Base-by-base conservation (phyloP, 805 yeast genomes). In the Ogataea kodamae region DNA sequence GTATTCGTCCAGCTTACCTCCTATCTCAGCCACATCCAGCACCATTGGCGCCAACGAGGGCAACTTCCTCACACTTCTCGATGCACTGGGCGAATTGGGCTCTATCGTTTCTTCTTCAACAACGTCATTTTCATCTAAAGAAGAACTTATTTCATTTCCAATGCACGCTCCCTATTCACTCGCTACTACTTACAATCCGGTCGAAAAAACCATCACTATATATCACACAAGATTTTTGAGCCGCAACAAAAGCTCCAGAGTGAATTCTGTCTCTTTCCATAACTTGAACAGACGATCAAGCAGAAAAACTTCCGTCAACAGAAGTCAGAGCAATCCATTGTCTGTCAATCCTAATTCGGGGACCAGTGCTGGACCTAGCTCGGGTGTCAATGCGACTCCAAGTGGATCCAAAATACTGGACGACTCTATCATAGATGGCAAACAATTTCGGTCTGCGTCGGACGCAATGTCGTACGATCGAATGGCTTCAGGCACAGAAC, bases 81-180 rank as follows among this genome's bases (percentile, higher is more conserved):
- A 85, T 52, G 90, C 95, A 1, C 61, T 81, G 40, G 73, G 76
- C 2, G 92, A 85, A 4, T 68, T 84, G 37, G 87, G 95, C 2
- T 62, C 76, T 4, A 72, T 87, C 4, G 76, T 78, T 1, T 77
- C 90, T 0, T 76, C 87, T 0, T 76, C 88, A 2, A 78, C 82
- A 0, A 72, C 86, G 0, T 72, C 76, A 3, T 72, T 84, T 18
- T 68, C 83, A 0, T 55, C 73, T 2, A 61, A 64, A 29, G 92
- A 83, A 49, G 70, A 67, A 33, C 52, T 83, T 18, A 50, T 80
- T 16, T 57, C 65, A 22, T 80, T 78, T 48, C 88, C 87, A 0
- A 37, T 44, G 5, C 36, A 51, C 3, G 56, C 69, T 9, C 40
- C 55, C 0, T 59, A 64, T 9, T 58, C 70, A 0, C 58, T 81